Conservation (phyloP, 768 basidiomycete genomes). For the Boletus tomentosulus region DNA sequence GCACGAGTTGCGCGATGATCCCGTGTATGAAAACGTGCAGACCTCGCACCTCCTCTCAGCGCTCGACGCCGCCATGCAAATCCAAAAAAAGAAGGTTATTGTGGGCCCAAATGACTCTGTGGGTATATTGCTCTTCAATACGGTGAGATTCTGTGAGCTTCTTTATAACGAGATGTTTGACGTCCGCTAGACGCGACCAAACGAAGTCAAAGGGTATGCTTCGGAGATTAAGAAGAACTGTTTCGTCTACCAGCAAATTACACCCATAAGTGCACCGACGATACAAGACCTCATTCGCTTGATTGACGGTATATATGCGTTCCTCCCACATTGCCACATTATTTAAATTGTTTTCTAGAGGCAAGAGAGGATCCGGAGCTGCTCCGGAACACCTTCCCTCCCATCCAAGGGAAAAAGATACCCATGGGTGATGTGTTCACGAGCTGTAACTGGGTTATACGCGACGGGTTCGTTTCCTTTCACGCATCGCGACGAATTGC, state of each 20-base stretch:
- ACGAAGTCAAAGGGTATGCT: constrained; percentile 34
- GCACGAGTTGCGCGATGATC: constrained; percentile 67
- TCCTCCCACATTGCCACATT: background rate
- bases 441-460: constrained; percentile 84
- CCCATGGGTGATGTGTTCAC: constrained; percentile 89
- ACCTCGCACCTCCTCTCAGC: constrained; percentile 77
- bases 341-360: constrained; percentile 38
- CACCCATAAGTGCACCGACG: constrained; percentile 72
- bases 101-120: constrained; percentile 85
- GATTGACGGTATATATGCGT: constrained; percentile 57
- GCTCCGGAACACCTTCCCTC: constrained; percentile 61
- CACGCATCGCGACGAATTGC: constrained; percentile 13
- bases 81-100: constrained; percentile 88
- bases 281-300: constrained; percentile 77
- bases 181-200: constrained; percentile 18
- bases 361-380: constrained; percentile 59
- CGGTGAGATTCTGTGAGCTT: constrained; percentile 47
- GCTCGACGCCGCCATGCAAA: constrained; percentile 78
- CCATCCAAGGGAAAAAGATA: constrained; percentile 51
- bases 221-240: constrained; percentile 67
- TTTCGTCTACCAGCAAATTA: constrained; percentile 72
- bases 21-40: constrained; percentile 58
- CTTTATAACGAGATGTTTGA: background rate
- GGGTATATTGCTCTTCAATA: constrained; percentile 90
- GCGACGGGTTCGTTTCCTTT: constrained; percentile 61